These are phyloP conservation scores for Suhomyces bribrorum DNA, from an alignment of 1,139 yeast species.

Conservation along the genomic window DNA sequence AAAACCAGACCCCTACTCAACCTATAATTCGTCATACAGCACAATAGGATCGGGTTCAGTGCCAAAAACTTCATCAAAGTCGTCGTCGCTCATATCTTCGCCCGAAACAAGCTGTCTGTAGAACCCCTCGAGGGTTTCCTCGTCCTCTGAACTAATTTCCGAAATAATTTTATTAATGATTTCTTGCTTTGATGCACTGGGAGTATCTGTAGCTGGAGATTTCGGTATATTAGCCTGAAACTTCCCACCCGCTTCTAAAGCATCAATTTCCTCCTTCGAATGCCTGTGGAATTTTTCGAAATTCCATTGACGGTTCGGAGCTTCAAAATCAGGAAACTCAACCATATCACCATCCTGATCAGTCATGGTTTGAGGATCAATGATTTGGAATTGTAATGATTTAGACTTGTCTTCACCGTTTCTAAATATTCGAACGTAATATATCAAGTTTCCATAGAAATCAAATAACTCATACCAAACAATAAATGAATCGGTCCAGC, in stretches of 20 bases:
- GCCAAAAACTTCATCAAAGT: not conserved
- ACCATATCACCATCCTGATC: conserved; percentile 37
- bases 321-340: conserved; percentile 19
- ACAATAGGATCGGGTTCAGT: not conserved
- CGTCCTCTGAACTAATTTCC: conserved; percentile 4
- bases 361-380: conserved; percentile 34
- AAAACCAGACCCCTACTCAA: no score
- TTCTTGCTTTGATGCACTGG: conserved; percentile 1
- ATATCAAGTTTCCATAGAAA: conserved; percentile 30
- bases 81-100: not conserved
- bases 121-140: conserved; percentile 1
- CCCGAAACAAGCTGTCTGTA: not conserved
- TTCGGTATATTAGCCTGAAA: no score
- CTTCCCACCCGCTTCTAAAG: no score
- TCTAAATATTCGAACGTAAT: conserved; percentile 27
- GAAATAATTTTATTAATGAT: conserved; percentile 5
- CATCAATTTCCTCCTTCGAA: not conserved
- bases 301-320: conserved; percentile 29
- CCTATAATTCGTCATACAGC: no score
- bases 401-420: conserved; percentile 21
- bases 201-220: not conserved
- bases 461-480: conserved; percentile 44
- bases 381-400: conserved; percentile 22
- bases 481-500: conserved; percentile 37
- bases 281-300: conserved; percentile 24